Evolutionary conservation across 2,329 filamentous ascomycete species (phyloP).

Genomic region (Epichloe uncinata): DNA sequence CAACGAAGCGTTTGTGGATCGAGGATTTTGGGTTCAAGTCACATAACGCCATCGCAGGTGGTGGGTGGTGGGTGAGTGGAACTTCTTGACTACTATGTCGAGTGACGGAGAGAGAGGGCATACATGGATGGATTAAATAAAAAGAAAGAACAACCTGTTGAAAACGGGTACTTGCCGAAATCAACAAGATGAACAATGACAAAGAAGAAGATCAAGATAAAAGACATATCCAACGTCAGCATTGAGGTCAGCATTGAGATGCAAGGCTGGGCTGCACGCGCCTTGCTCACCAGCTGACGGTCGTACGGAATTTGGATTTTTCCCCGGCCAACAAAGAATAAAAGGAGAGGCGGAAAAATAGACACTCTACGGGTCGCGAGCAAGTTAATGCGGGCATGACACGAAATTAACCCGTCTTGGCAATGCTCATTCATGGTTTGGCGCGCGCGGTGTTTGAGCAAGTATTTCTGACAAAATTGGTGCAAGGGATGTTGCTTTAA

Average conservation of each 20-base stretch:
- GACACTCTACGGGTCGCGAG: no score
- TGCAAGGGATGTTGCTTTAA: neutral
- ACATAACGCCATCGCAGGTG: neutral
- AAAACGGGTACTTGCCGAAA: neutral
- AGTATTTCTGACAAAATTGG: neutral
- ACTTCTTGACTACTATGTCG: neutral
- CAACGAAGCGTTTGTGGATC: slow-evolving; percentile 4
- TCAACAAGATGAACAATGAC: no score
- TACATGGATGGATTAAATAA: neutral
- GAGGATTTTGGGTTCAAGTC: neutral
- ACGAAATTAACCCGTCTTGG: neutral
- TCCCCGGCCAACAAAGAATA: neutral
- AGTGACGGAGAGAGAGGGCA: neutral
- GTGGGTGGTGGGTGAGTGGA: neutral
- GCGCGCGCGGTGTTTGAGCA: slow-evolving; percentile 3
- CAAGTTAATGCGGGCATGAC: neutral
- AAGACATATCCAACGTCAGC: neutral
- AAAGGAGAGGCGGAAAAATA: neutral
- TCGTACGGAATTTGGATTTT: neutral
- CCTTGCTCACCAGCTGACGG: neutral
- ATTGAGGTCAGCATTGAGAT: neutral
- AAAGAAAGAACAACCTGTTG: neutral
- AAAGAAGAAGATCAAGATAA: no score
- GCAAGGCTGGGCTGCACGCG: neutral
- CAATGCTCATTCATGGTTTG: neutral